Evolutionary conservation across 352 stramenopile genomes (phyloP).

Genomic region (Globisporangium nagaii): DNA sequence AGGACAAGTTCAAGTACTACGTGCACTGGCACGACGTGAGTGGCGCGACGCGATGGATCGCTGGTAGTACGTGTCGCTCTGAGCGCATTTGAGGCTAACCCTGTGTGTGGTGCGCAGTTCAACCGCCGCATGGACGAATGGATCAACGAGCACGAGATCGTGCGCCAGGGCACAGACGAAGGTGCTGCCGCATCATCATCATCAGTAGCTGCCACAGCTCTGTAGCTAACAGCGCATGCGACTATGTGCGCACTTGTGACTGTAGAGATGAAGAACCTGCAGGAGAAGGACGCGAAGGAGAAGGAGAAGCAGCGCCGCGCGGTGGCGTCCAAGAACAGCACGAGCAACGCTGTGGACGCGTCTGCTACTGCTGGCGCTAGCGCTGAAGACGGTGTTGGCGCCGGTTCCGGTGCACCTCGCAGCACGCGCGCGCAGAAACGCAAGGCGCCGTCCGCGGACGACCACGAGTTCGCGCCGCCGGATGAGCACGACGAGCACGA

Average conservation of each 20-base stretch:
- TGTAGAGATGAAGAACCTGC: slow-evolving; percentile 52
- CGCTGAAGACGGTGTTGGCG: slow-evolving; percentile 15
- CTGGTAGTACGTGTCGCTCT: neutral
- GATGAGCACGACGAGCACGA: slow-evolving; percentile 97
- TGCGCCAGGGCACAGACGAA: slow-evolving; percentile 67
- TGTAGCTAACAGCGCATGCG: neutral
- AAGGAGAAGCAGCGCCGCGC: slow-evolving; percentile 49
- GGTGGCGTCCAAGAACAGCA: slow-evolving; percentile 17
- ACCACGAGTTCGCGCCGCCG: slow-evolving; percentile 79
- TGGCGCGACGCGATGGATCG: neutral
- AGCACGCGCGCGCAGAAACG: slow-evolving; percentile 71
- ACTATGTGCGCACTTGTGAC: neutral
- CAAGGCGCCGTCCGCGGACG: slow-evolving; percentile 42
- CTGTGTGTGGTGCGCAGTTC: slow-evolving; percentile 29
- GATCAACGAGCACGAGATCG: slow-evolving; percentile 81
- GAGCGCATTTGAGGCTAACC: neutral
- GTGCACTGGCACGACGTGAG: slow-evolving; percentile 80
- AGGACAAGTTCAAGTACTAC: slow-evolving; percentile 80
- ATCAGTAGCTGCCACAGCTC: too few relatives aligned
- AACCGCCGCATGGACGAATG: slow-evolving; percentile 88
- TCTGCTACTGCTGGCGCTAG: neutral
- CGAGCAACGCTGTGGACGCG: slow-evolving; percentile 1
- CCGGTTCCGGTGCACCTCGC: neutral
- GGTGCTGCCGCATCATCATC: slow-evolving; percentile 4
- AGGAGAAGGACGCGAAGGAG: slow-evolving; percentile 74